These are phyloP conservation scores for Galerina marginata DNA, from an alignment of 768 basidiomycete genomes.

Conservation along the genomic window DNA sequence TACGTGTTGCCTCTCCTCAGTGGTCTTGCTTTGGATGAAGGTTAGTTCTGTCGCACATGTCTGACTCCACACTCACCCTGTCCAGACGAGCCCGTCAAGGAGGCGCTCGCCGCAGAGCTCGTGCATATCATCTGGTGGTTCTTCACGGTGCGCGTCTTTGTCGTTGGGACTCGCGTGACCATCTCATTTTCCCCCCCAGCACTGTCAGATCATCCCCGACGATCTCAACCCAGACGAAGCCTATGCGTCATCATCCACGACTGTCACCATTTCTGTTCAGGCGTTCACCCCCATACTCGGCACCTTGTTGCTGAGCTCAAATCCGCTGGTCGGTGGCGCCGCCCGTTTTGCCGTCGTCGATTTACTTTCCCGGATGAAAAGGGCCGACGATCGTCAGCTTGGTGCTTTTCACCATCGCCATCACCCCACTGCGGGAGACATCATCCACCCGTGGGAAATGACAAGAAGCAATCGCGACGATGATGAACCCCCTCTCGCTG, in stretches of 20 bases:
- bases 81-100: conserved; percentile 85
- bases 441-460: conserved; percentile 27
- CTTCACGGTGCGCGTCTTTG: conserved; percentile 55
- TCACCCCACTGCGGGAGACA: conserved; percentile 13
- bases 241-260: conserved; percentile 39
- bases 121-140: conserved; percentile 94
- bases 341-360: conserved; percentile 81
- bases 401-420: conserved; percentile 20
- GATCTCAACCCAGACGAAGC: conserved; percentile 39
- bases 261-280: conserved; percentile 71
- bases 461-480: conserved; percentile 6
- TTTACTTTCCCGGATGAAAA: conserved; percentile 72
- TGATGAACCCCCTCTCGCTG: conserved; percentile 35
- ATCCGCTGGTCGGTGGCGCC: conserved; percentile 71
- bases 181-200: conserved; percentile 40
- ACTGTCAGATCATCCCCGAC: conserved; percentile 70
- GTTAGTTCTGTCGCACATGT: conserved; percentile 45
- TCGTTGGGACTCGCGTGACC: conserved; percentile 6
- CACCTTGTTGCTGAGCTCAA: conserved; percentile 83
- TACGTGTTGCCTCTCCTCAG: conserved; percentile 93
- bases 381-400: conserved; percentile 54
- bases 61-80: conserved; percentile 5
- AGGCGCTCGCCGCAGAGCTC: conserved; percentile 82
- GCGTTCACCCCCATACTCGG: conserved; percentile 93
- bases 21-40: conserved; percentile 84